Conservation (phyloP, 768 basidiomycete species). For the Brasilioporus rufonigricans region DNA sequence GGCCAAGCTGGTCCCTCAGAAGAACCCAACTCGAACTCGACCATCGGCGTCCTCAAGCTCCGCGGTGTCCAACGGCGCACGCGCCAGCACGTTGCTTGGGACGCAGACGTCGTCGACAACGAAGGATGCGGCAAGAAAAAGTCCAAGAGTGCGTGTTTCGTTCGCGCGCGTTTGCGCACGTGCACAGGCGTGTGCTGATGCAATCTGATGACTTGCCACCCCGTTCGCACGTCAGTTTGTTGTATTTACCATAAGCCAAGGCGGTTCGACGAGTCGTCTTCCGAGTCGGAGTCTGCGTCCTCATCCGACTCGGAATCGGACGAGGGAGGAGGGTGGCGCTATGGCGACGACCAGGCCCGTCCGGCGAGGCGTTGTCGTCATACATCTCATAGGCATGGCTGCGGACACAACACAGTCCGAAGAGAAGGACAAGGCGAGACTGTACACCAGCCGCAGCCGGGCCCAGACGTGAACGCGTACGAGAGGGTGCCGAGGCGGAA, state of each 20-base stretch:
- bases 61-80: slow-evolving; percentile 48
- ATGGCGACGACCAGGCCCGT: slow-evolving; percentile 11
- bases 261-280: slow-evolving; percentile 76
- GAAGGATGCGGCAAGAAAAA: slow-evolving; percentile 88
- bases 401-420: background rate
- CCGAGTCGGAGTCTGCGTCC: slow-evolving; percentile 50
- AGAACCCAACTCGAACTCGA: slow-evolving; percentile 11
- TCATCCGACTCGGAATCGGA: slow-evolving; percentile 30
- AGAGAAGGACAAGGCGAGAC: slow-evolving; percentile 8
- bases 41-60: slow-evolving; percentile 56
- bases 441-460: slow-evolving; percentile 21
- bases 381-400: slow-evolving; percentile 1
- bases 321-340: background rate
- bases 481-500: slow-evolving; percentile 38
- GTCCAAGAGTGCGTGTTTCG: slow-evolving; percentile 79
- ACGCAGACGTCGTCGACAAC: slow-evolving; percentile 84
- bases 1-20: slow-evolving; percentile 15
- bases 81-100: slow-evolving; percentile 73
- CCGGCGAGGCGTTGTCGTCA: slow-evolving; percentile 5
- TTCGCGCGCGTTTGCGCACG: no score
- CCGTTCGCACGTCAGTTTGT: slow-evolving; percentile 61
- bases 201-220: no score
- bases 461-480: slow-evolving; percentile 47
- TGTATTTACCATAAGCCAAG: slow-evolving; percentile 91
- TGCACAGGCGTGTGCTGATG: no score